Evolutionary conservation across 139 green algal species (phyloP), one percentile per base, ranked within the genome.

Genomic region (Chlorella sorokiniana): DNA sequence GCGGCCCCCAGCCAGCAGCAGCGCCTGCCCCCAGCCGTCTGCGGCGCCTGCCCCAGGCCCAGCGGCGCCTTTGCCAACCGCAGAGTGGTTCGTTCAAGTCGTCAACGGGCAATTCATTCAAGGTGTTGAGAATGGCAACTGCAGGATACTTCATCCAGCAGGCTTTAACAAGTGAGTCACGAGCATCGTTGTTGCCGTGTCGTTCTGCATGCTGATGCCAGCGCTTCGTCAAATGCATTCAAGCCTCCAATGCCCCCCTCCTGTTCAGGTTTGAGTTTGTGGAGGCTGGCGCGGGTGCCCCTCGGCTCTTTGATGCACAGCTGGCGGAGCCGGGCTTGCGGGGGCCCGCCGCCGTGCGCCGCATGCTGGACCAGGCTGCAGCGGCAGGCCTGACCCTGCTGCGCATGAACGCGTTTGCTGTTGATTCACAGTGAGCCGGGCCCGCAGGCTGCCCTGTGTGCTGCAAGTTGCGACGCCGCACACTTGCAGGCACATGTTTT

Each of bases 321-420:
- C 67, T 71, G 0, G 20, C 18, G 8, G 67, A 84, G 40, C 22
- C 33, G 0, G 31, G 37, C 27, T 25, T 78, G 35, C 67, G 42
- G 2, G 76, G 73, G 45, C 76, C 61, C 16, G 45, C 56, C 2
- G 10, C 65, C 3, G 81, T 86, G 29, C 44, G 51, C 45, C n/a
- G 16, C 25, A 48, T 88, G 51, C 83, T 91, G 79, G 86, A 83
- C 42, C 54, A 83, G 35, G 87, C 83, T 4, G 33, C 44, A 7
- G 52, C 38, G 23, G 29, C 31, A 18, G 61, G 61, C n/a, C 56
- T 89, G 6, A 86, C 76, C 56, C 25, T 90, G 16, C 51, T 91
- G 41, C 82, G 87, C 37, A 62, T 83, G 20, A 88, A 76, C 73
- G 85, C 82, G 6, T 74, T 79, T 29, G 69, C 85, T 1, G 84